Conservation (phyloP, 257 asterid genomes). For the Solanum sitiens region DNA sequence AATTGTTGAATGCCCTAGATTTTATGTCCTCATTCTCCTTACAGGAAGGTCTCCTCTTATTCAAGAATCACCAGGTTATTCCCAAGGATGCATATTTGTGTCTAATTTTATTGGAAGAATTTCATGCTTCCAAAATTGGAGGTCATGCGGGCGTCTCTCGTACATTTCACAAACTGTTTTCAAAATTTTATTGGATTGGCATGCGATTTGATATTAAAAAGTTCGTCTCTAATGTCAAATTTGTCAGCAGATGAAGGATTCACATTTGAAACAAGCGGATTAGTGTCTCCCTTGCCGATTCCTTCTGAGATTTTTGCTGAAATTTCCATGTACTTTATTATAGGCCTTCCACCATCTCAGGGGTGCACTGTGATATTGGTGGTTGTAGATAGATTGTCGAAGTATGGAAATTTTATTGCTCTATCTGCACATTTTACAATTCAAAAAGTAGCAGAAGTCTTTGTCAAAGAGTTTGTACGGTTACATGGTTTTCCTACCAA, state of each 20-base stretch:
- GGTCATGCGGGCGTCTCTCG: not conserved
- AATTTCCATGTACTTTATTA: not conserved
- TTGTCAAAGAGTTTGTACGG: not conserved
- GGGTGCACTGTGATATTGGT: not conserved
- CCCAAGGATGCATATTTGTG: no score
- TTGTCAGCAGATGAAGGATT: not conserved
- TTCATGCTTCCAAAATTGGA: not conserved
- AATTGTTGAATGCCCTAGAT: not conserved
- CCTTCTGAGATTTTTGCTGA: not conserved
- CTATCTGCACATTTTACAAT: not conserved
- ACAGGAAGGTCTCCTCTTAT: not conserved
- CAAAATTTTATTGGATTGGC: not conserved
- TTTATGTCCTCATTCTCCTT: not conserved
- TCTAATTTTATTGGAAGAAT: not conserved
- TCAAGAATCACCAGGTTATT: no score
- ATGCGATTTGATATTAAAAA: not conserved
- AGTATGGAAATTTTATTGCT: not conserved
- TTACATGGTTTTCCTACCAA: not conserved
- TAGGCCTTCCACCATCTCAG: not conserved
- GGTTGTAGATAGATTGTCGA: not conserved
- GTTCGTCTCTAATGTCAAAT: not conserved
- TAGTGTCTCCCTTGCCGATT: not conserved
- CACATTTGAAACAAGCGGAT: not conserved
- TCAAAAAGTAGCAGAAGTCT: not conserved
- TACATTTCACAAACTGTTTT: not conserved